Evolutionary conservation across 257 asterid species (phyloP).

Genomic region (Lycium barbarum): DNA sequence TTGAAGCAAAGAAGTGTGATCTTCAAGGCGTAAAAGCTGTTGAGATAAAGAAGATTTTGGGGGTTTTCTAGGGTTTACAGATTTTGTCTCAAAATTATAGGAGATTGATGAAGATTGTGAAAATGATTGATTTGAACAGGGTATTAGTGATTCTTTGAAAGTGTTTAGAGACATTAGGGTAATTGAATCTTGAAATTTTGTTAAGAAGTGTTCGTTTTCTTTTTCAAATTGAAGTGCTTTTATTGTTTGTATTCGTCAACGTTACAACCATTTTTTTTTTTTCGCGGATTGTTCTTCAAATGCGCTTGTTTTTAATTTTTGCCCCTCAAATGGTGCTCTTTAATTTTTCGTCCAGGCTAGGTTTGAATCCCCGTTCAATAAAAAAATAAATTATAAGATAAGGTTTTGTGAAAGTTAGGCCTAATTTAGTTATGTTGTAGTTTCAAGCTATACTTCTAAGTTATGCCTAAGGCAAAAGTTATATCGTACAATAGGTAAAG

Average conservation of each 20-base stretch:
- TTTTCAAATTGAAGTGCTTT: constrained; percentile 23
- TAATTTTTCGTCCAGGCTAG: too few relatives aligned
- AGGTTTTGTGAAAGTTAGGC: too few relatives aligned
- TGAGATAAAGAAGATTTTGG: constrained; percentile 82
- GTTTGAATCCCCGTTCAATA: too few relatives aligned
- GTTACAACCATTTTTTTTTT: too few relatives aligned
- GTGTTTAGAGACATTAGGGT: constrained; percentile 75
- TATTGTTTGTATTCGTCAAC: background rate
- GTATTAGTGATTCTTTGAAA: constrained; percentile 83
- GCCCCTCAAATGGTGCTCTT: too few relatives aligned
- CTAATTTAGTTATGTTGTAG: too few relatives aligned
- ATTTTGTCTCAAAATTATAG: constrained; percentile 45
- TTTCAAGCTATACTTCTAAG: too few relatives aligned
- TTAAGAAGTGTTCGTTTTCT: background rate
- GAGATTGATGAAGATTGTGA: constrained; percentile 42
- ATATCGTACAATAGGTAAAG: too few relatives aligned
- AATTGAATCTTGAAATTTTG: background rate
- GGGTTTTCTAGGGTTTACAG: constrained; percentile 63
- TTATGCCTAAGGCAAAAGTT: too few relatives aligned
- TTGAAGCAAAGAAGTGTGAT: constrained; percentile 39
- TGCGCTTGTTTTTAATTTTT: too few relatives aligned
- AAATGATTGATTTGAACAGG: constrained; percentile 52
- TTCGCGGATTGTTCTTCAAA: too few relatives aligned
- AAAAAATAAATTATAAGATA: too few relatives aligned
- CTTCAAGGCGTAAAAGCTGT: constrained; percentile 75